phyloP scores from a whole-genome alignment of 208 protist genomes.

The Eutreptiella sp. region DNA sequence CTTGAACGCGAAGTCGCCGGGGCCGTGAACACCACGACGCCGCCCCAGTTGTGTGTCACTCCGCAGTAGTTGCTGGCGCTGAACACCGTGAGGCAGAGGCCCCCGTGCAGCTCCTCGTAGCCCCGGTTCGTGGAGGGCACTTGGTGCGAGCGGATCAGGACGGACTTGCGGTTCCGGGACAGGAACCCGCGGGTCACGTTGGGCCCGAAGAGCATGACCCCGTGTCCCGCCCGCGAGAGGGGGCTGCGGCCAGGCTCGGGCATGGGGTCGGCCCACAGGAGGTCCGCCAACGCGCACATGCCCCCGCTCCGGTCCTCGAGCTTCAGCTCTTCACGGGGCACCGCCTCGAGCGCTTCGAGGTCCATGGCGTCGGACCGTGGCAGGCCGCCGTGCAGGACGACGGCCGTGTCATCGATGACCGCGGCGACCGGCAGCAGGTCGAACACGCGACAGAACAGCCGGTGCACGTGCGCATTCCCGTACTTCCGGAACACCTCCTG shows the following conservation, averaged over 20 bases:
- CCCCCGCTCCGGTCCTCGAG: conserved; percentile 79
- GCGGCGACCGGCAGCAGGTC: conserved; percentile 48
- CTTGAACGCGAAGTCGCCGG: too few species aligned
- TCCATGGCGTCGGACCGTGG: conserved; percentile 52
- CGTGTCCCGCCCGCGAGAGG: conserved; percentile 81
- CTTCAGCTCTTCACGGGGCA: too few species aligned
- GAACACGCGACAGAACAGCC: conserved; percentile 60
- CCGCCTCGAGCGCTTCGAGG: conserved; percentile 57
- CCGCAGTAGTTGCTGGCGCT: conserved; percentile 96
- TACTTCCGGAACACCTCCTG: conserved; percentile 57
- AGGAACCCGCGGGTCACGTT: conserved; percentile 87
- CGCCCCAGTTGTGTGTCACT: conserved; percentile 68
- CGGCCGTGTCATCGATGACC: conserved; percentile 36
- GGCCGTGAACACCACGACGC: too few species aligned
- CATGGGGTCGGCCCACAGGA: conserved; percentile 88
- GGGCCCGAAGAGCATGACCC: conserved; percentile 86
- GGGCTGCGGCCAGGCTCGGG: conserved; percentile 44
- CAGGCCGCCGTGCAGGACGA: conserved; percentile 66
- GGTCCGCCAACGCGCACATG: conserved; percentile 89
- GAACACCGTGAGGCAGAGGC: conserved; percentile 90
- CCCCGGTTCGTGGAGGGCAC: conserved; percentile 79
- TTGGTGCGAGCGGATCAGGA: conserved; percentile 91
- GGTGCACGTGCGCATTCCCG: conserved; percentile 34
- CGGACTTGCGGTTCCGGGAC: conserved; percentile 77
- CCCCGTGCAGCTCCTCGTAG: conserved; percentile 86